These are phyloP conservation scores for Rhinocladiella similis DNA, from an alignment of 2,329 filamentous ascomycete genomes.

Conservation along the genomic window DNA sequence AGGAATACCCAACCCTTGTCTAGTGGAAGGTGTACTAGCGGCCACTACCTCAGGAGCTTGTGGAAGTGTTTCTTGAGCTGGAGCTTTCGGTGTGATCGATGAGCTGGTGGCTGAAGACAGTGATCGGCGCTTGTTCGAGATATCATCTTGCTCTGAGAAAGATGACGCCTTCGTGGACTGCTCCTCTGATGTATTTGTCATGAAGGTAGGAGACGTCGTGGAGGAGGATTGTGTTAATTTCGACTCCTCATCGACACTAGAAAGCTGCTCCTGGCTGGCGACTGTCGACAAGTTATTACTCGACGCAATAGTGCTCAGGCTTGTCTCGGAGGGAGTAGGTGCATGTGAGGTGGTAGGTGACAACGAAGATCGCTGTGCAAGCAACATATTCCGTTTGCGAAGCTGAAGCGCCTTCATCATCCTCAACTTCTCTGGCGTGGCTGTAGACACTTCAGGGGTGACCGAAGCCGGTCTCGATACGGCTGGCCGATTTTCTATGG, in stretches of 20 bases:
- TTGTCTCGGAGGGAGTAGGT: slow-evolving; percentile 15
- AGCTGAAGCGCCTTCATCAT: slow-evolving; percentile 93
- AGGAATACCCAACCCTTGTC: not conserved
- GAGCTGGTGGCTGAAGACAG: slow-evolving; percentile 28
- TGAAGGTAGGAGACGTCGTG: slow-evolving; percentile 31
- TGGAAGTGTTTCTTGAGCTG: slow-evolving; percentile 14
- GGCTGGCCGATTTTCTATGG: slow-evolving; percentile 17
- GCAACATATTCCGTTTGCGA: slow-evolving; percentile 72
- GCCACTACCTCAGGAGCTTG: not conserved
- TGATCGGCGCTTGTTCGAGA: slow-evolving; percentile 19
- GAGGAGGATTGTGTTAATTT: slow-evolving; percentile 33
- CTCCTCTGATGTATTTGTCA: slow-evolving; percentile 29
- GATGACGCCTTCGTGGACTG: slow-evolving; percentile 38
- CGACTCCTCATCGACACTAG: slow-evolving; percentile 22
- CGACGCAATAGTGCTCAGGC: slow-evolving; percentile 7
- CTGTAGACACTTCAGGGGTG: slow-evolving; percentile 38
- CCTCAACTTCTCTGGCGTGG: slow-evolving; percentile 84
- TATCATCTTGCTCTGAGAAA: slow-evolving; percentile 31
- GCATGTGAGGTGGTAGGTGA: slow-evolving; percentile 4
- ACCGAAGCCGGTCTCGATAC: slow-evolving; percentile 20
- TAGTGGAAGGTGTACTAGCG: not conserved
- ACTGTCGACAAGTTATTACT: slow-evolving; percentile 12
- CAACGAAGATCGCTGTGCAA: slow-evolving; percentile 29
- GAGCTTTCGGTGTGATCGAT: slow-evolving; percentile 25
- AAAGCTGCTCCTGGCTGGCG: slow-evolving; percentile 20